Evolutionary conservation across 352 stramenopile genomes (phyloP).

Genomic region (Sclerospora graminicola): DNA sequence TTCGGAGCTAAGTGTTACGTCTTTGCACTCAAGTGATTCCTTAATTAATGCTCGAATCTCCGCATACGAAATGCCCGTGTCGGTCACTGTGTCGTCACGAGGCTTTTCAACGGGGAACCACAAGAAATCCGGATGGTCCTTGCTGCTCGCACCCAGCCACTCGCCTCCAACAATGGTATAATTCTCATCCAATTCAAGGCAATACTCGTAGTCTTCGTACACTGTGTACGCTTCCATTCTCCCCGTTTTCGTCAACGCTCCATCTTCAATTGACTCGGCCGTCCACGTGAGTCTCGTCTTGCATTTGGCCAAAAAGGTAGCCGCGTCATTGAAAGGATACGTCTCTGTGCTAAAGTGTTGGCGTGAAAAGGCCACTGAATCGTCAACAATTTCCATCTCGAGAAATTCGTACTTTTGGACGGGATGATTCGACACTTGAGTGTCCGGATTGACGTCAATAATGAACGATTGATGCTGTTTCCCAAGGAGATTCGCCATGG

Average conservation of each 20-base stretch:
- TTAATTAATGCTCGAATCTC: slow-evolving; percentile 12
- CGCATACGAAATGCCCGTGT: slow-evolving; percentile 13
- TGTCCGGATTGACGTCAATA: slow-evolving; percentile 27
- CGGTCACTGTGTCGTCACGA: slow-evolving; percentile 12
- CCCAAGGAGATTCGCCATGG: slow-evolving; percentile 34
- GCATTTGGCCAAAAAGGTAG: slow-evolving; percentile 31
- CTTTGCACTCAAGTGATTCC: slow-evolving; percentile 8
- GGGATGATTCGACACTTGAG: slow-evolving; percentile 50
- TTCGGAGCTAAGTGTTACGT: slow-evolving; percentile 13
- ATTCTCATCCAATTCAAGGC: slow-evolving; percentile 28
- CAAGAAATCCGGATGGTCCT: slow-evolving; percentile 31
- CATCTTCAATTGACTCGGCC: slow-evolving; percentile 30
- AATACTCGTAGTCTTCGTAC: slow-evolving; percentile 30
- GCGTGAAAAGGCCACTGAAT: slow-evolving; percentile 8
- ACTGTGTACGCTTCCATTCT: slow-evolving; percentile 21
- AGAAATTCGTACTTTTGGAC: slow-evolving; percentile 34
- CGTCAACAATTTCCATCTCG: slow-evolving; percentile 19
- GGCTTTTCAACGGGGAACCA: slow-evolving; percentile 26
- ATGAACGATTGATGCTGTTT: slow-evolving; percentile 34
- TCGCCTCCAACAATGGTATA: slow-evolving; percentile 34
- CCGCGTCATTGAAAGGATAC: slow-evolving; percentile 43
- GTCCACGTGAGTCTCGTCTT: slow-evolving; percentile 35
- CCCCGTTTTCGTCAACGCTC: slow-evolving; percentile 18
- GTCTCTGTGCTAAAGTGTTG: slow-evolving; percentile 16
- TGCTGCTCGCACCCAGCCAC: slow-evolving; percentile 19